Conservation (phyloP, 352 stramenopile genomes). For the Globisporangium takayamanum region DNA sequence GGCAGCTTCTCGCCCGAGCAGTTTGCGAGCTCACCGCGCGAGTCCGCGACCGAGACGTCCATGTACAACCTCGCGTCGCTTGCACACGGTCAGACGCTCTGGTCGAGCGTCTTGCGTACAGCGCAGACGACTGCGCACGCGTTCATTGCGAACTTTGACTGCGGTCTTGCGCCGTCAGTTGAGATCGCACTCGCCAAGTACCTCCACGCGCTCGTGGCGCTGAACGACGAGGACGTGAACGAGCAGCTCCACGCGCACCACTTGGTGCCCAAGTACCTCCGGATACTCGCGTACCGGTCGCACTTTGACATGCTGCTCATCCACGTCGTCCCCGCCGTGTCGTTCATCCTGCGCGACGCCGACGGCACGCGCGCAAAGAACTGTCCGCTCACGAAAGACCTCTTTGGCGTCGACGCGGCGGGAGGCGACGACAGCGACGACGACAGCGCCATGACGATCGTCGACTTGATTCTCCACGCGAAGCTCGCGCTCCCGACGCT, state of each 20-base stretch:
- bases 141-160: slow-evolving; percentile 62
- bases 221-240: slow-evolving; percentile 61
- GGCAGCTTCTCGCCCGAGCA: slow-evolving; percentile 49
- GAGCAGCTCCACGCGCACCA: slow-evolving; percentile 50
- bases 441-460: slow-evolving; percentile 34
- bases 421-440: slow-evolving; percentile 13
- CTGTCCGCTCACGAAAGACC: slow-evolving; percentile 63
- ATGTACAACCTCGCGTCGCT: slow-evolving; percentile 83
- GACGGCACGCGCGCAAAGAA: slow-evolving; percentile 56
- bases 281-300: slow-evolving; percentile 53
- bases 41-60: slow-evolving; percentile 47
- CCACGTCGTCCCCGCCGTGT: slow-evolving; percentile 70
- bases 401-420: slow-evolving; percentile 43
- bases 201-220: slow-evolving; percentile 63
- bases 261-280: slow-evolving; percentile 64
- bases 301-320: slow-evolving; percentile 86
- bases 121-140: slow-evolving; percentile 32
- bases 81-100: slow-evolving; percentile 46
- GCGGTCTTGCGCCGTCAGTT: slow-evolving; percentile 59
- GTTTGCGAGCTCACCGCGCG: slow-evolving; percentile 46
- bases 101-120: slow-evolving; percentile 42
- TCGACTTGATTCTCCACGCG: slow-evolving; percentile 49
- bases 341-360: slow-evolving; percentile 71
- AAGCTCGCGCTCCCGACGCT: slow-evolving; percentile 61
- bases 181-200: slow-evolving; percentile 82